A percentile compares a stretch with the other conserved stretches of the same genome.
Evolutionary conservation across 2,329 filamentous ascomycete genomes (phyloP).

Genomic region (Beauveria varroae): DNA sequence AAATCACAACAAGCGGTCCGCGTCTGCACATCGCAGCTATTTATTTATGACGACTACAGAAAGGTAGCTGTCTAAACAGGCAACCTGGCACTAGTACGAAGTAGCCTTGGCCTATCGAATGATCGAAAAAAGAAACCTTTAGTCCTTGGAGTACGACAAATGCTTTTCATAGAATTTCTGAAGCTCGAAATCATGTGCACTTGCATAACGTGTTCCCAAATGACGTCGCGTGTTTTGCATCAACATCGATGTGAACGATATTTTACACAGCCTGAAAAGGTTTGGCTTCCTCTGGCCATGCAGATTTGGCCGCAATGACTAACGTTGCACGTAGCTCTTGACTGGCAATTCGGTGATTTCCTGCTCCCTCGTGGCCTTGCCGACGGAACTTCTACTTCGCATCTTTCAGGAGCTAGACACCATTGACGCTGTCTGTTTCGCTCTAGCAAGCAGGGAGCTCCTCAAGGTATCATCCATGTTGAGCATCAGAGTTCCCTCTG

Average conservation of each 20-base stretch:
- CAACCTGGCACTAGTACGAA: neutral
- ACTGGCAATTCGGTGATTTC: neutral
- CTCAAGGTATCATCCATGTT: neutral
- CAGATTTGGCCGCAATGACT: neutral
- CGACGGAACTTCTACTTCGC: neutral
- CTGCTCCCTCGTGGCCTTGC: neutral
- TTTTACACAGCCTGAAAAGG: neutral
- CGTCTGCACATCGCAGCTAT: too few species aligned
- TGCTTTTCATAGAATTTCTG: neutral
- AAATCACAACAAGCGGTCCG: too few species aligned
- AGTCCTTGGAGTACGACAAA: neutral
- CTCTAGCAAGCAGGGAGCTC: neutral
- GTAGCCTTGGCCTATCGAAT: neutral
- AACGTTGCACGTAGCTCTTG: neutral
- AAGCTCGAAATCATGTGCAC: neutral
- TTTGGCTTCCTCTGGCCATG: neutral
- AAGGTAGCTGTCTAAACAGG: neutral
- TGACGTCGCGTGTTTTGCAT: neutral
- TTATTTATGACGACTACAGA: too few species aligned
- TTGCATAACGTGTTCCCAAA: neutral
- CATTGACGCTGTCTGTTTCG: neutral
- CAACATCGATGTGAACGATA: neutral
- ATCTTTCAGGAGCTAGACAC: neutral
- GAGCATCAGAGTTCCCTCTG: neutral
- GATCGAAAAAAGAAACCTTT: neutral